Evolutionary conservation across 805 yeast genomes (phyloP).

Genomic region (Lipomyces starkeyi): DNA sequence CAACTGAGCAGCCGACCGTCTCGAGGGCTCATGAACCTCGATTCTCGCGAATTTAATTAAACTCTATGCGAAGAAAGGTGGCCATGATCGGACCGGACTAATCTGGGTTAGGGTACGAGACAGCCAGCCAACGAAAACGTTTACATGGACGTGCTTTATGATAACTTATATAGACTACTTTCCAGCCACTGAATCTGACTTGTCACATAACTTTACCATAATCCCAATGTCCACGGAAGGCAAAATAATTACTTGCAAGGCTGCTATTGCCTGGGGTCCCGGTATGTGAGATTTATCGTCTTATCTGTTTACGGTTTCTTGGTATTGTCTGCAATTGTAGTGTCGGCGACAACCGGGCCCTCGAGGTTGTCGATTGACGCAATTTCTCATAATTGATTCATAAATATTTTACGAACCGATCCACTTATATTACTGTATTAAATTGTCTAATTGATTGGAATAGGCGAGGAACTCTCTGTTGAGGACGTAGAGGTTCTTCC

Average conservation of each 20-base stretch:
- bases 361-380: background rate
- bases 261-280: conserved; percentile 98
- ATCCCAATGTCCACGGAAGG: conserved; percentile 44
- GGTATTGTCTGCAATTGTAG: background rate
- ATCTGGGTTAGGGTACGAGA: no score
- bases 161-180: background rate
- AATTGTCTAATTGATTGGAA: background rate
- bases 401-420: background rate
- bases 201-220: conserved; percentile 1
- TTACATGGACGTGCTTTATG: no score
- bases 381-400: background rate
- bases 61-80: no score
- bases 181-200: background rate
- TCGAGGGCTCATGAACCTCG: no score
- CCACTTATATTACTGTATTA: background rate
- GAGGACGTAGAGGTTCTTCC: conserved; percentile 91
- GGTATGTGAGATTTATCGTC: conserved; percentile 53
- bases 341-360: background rate
- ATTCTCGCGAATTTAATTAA: no score
- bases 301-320: background rate
- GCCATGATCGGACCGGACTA: no score
- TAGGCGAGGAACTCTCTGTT: conserved; percentile 62
- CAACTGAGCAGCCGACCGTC: no score
- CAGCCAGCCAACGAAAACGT: background rate
- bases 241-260: conserved; percentile 74